Evolutionary conservation across 768 basidiomycete species (phyloP).

Genomic region (Trametes cingulata): DNA sequence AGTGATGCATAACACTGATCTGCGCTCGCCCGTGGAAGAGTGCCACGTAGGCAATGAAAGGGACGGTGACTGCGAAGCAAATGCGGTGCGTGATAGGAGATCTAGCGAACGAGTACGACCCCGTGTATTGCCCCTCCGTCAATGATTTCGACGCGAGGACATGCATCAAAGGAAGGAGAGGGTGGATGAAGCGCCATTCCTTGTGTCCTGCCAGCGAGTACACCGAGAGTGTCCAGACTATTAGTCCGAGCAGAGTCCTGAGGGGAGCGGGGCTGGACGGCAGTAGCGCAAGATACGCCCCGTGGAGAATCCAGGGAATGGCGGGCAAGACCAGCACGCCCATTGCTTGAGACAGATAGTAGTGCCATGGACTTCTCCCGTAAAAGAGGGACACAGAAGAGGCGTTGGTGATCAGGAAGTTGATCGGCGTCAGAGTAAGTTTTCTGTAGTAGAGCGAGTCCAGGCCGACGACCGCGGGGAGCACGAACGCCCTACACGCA

Average conservation of each 20-base stretch:
- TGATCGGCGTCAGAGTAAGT: conserved; percentile 72
- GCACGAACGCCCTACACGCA: conserved; percentile 5
- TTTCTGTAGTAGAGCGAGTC: conserved; percentile 74
- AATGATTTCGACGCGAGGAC: conserved; percentile 76
- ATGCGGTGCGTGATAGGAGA: not conserved
- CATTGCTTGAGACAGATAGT: conserved; percentile 83
- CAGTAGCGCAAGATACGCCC: conserved; percentile 44
- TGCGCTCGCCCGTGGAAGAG: conserved; percentile 80
- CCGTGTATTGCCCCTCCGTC: conserved; percentile 36
- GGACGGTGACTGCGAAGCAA: conserved; percentile 54
- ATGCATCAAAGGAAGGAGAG: conserved; percentile 82
- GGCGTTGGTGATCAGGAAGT: conserved; percentile 82
- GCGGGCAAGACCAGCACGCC: conserved; percentile 78
- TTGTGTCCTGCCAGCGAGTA: conserved; percentile 91
- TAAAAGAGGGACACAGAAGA: conserved; percentile 91
- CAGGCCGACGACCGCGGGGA: conserved; percentile 31
- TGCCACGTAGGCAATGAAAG: conserved; percentile 67
- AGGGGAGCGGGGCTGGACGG: conserved; percentile 20
- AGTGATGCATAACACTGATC: conserved; percentile 68
- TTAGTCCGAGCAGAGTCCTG: conserved; percentile 46
- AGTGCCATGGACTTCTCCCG: conserved; percentile 84
- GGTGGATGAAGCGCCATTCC: conserved; percentile 97
- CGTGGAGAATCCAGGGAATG: conserved; percentile 72
- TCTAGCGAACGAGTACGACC: too few species aligned
- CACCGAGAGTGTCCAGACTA: conserved; percentile 62